phyloP scores from a whole-genome alignment of 139 green algal genomes.

The Parachlorella kessleri region DNA sequence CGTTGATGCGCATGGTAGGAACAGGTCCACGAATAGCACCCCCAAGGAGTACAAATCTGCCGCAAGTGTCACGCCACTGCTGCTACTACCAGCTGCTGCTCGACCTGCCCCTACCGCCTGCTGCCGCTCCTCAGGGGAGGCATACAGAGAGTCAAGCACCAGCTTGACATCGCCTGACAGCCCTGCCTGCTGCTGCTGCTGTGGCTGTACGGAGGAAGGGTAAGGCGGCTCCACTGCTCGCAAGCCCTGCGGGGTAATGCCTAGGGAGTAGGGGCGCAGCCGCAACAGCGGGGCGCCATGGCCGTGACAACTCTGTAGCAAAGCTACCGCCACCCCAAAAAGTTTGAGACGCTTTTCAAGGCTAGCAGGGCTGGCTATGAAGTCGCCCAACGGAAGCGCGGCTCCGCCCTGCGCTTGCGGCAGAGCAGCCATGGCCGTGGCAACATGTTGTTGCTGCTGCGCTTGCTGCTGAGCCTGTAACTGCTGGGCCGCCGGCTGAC shows the following conservation, averaged over 20 bases:
- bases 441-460: conserved; percentile 1
- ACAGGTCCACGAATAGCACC: conserved; percentile 75
- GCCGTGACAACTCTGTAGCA: conserved; percentile 50
- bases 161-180: neutral
- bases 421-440: neutral
- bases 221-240: neutral
- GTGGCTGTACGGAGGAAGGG: neutral
- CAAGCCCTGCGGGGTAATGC: conserved; percentile 11
- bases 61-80: neutral
- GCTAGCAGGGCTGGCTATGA: neutral
- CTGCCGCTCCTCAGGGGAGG: conserved; percentile 60
- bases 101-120: too few relatives aligned
- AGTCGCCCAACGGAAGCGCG: neutral
- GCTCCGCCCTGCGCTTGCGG: neutral
- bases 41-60: conserved; percentile 58
- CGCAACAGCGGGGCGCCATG: conserved; percentile 17
- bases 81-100: too few relatives aligned
- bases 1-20: conserved; percentile 29
- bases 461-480: conserved; percentile 1
- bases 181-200: neutral
- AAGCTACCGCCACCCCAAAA: conserved; percentile 63
- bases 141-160: conserved; percentile 56
- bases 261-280: conserved; percentile 35
- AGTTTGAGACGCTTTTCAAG: conserved; percentile 43
- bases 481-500: too few relatives aligned